These are phyloP conservation scores for Alternaria sp. DNA, from an alignment of 2,329 filamentous ascomycete genomes.

Conservation along the genomic window DNA sequence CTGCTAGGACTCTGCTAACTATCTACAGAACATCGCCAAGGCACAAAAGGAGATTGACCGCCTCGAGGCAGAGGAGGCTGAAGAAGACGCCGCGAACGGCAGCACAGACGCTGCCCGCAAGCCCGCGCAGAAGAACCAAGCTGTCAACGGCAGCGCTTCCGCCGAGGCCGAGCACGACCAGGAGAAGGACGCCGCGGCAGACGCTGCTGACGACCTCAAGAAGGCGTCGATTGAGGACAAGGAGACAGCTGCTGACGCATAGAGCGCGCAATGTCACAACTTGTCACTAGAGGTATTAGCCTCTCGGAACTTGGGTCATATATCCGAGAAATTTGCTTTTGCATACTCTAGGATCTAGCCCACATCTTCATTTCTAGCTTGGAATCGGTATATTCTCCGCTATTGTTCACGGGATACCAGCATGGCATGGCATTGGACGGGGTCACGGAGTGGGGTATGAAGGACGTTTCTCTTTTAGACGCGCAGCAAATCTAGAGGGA, in stretches of 20 bases:
- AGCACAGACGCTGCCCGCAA: constrained; percentile 66
- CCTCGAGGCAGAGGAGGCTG: constrained; percentile 75
- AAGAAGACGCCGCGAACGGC: constrained; percentile 54
- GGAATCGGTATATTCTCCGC: constrained; percentile 21
- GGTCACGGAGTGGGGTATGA: constrained; percentile 24
- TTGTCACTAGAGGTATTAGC: constrained; percentile 15
- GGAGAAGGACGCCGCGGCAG: constrained; percentile 66
- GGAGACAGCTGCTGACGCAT: constrained; percentile 37
- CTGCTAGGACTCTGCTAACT: constrained; percentile 19
- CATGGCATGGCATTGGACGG: constrained; percentile 32
- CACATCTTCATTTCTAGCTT: constrained; percentile 28
- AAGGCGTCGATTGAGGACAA: constrained; percentile 67
- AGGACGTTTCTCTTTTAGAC: constrained; percentile 28
- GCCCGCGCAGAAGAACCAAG: constrained; percentile 59
- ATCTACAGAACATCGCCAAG: constrained; percentile 86
- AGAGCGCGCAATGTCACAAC: constrained; percentile 12
- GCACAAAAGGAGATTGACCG: constrained; percentile 94
- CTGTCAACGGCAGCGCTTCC: constrained; percentile 60
- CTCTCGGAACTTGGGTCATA: constrained; percentile 27
- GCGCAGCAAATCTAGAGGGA: constrained; percentile 27
- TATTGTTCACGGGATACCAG: constrained; percentile 28
- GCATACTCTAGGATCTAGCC: constrained; percentile 27
- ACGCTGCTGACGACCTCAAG: constrained; percentile 68
- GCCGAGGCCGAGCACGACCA: constrained; percentile 64
- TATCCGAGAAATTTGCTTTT: constrained; percentile 23